Percentiles rank a stretch among this genome's conserved stretches.
Evolutionary conservation across 164 flowering plant genomes (phyloP).

Genomic region (Tetrastigma voinierianum): DNA sequence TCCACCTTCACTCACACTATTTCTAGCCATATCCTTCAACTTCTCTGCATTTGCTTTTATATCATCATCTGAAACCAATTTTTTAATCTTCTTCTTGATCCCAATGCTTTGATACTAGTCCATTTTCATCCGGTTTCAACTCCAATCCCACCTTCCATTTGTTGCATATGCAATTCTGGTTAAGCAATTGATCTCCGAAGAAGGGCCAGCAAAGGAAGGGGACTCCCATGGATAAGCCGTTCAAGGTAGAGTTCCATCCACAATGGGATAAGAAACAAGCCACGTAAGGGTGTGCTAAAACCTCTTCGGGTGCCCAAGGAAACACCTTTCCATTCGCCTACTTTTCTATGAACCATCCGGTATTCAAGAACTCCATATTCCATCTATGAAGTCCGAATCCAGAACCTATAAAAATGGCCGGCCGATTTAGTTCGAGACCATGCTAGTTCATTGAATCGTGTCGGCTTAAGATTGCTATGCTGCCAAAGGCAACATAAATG

Average conservation of each 20-base stretch:
- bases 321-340: constrained; percentile 7
- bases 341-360: constrained; percentile 1
- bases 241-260: background rate
- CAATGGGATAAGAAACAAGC: constrained; percentile 5
- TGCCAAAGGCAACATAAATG: constrained; percentile 12
- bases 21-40: too few species aligned
- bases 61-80: too few species aligned
- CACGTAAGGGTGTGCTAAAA: constrained; percentile 4
- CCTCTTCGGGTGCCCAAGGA: constrained; percentile 6
- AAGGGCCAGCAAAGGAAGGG: constrained; percentile 30
- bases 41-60: too few species aligned
- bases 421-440: background rate
- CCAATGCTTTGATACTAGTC: constrained; percentile 20
- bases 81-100: constrained; percentile 22
- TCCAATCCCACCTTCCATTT: constrained; percentile 24
- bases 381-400: background rate
- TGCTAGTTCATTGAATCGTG: constrained; percentile 4
- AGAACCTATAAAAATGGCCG: constrained; percentile 11
- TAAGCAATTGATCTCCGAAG: constrained; percentile 20
- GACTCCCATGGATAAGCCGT: constrained; percentile 11
- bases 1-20: too few species aligned
- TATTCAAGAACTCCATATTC: background rate
- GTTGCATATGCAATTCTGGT: constrained; percentile 21
- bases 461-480: background rate
- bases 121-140: constrained; percentile 18